Evolutionary conservation across 257 asterid species (phyloP).

Genomic region (Euphrasia confusa): DNA sequence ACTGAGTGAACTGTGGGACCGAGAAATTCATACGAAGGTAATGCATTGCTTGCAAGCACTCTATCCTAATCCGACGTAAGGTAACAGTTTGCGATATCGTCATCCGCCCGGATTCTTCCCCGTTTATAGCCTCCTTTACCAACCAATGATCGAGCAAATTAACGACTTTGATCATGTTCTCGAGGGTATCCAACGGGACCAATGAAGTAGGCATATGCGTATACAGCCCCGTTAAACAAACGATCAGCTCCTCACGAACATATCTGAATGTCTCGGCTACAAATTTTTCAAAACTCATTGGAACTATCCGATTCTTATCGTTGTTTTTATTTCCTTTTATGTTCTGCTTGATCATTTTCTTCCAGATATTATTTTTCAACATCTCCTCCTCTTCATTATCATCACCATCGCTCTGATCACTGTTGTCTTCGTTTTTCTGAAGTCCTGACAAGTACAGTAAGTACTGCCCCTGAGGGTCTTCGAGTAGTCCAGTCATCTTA

Average conservation of each 20-base stretch:
- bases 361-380: conserved; percentile 24
- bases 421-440: conserved; percentile 14
- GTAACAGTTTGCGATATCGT: conserved; percentile 4
- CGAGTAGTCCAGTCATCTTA: conserved; percentile 43
- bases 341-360: conserved; percentile 33
- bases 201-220: conserved; percentile 59
- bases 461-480: conserved; percentile 43
- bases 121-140: conserved; percentile 29
- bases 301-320: background rate
- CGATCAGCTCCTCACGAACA: conserved; percentile 18
- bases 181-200: conserved; percentile 30
- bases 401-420: conserved; percentile 13
- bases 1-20: conserved; percentile 25
- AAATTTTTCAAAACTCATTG: conserved; percentile 50
- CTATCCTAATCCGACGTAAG: conserved; percentile 22
- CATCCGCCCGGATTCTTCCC: conserved; percentile 14
- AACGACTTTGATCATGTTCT: conserved; percentile 32
- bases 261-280: conserved; percentile 26
- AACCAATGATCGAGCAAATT: conserved; percentile 29
- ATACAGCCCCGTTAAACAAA: conserved; percentile 40
- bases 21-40: conserved; percentile 20
- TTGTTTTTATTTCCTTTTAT: conserved; percentile 24
- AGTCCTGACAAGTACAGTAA: conserved; percentile 22
- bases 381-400: background rate
- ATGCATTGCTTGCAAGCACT: conserved; percentile 37